phyloP scores from a whole-genome alignment of 2,329 filamentous ascomycete genomes.

The Septoria linicola region DNA sequence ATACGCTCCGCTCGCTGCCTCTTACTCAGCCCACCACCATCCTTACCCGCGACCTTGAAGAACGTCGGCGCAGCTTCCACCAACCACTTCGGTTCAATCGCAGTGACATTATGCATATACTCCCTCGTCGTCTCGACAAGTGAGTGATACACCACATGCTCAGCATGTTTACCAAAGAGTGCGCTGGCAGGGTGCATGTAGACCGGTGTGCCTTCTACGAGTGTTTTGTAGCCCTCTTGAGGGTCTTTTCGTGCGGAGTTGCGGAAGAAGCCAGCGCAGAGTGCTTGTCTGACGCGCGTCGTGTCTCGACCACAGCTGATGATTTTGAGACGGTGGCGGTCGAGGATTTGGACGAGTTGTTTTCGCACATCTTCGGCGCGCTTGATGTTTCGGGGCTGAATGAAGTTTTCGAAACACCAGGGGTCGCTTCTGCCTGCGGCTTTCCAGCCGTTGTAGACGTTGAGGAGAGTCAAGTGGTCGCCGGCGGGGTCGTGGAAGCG shows the following conservation, averaged over 20 bases:
- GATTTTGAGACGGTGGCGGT: slow-evolving; percentile 79
- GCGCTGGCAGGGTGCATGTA: slow-evolving; percentile 91
- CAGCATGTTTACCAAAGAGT: slow-evolving; percentile 90
- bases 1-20: slow-evolving; percentile 92
- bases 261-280: slow-evolving; percentile 93
- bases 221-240: slow-evolving; percentile 94
- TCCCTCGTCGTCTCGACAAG: slow-evolving; percentile 93
- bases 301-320: slow-evolving; percentile 85
- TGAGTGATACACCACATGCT: slow-evolving; percentile 93
- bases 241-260: slow-evolving; percentile 94
- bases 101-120: slow-evolving; percentile 94
- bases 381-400: slow-evolving; percentile 85
- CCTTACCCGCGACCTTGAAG: slow-evolving; percentile 92
- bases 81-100: slow-evolving; percentile 90
- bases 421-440: slow-evolving; percentile 74
- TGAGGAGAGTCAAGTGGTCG: slow-evolving; percentile 90
- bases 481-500: slow-evolving; percentile 96
- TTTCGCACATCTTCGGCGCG: slow-evolving; percentile 89
- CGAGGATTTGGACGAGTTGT: slow-evolving; percentile 90
- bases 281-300: slow-evolving; percentile 78
- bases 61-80: slow-evolving; percentile 98
- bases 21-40: slow-evolving; percentile 70
- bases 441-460: slow-evolving; percentile 98
- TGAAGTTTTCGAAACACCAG: slow-evolving; percentile 98
- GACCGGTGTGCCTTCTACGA: slow-evolving; percentile 91